A percentile compares a stretch with the other conserved stretches of the same genome.
phyloP scores from a whole-genome alignment of 192 early-diverging fungal genomes.

The Pilobolus umbonatus region DNA sequence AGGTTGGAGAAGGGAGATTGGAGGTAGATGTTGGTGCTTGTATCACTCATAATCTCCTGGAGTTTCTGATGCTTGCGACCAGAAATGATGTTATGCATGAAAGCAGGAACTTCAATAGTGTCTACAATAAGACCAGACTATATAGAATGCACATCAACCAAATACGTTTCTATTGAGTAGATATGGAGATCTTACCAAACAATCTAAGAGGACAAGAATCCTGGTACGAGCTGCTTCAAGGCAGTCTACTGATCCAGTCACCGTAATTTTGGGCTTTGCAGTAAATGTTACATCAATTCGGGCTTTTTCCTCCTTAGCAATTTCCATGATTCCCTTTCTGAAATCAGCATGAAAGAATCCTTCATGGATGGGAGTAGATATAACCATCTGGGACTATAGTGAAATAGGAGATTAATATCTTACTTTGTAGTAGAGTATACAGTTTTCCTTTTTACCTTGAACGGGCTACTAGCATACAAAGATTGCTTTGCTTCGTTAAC shows the following conservation, averaged over 20 bases:
- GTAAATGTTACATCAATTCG: constrained; percentile 3
- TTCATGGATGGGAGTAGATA: neutral
- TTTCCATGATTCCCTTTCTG: neutral
- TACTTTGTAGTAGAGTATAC: too few species aligned
- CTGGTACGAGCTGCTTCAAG: constrained; percentile 18
- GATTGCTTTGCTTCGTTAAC: neutral
- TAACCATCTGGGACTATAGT: neutral
- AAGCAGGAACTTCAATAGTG: constrained; percentile 19
- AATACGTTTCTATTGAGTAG: neutral
- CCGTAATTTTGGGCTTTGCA: constrained; percentile 5
- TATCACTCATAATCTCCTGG: constrained; percentile 28
- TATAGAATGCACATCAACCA: neutral
- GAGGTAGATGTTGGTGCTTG: constrained; percentile 66
- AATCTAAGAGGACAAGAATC: constrained; percentile 27
- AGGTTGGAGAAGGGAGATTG: constrained; percentile 51
- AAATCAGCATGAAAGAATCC: constrained; percentile 4
- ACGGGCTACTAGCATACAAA: neutral
- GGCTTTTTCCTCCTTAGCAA: neutral
- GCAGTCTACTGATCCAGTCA: constrained; percentile 16
- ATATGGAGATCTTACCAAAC: constrained; percentile 16
- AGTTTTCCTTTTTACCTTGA: neutral
- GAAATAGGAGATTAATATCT: too few species aligned
- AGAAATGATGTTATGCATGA: constrained; percentile 23
- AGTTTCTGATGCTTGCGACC: constrained; percentile 21
- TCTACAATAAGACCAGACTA: constrained; percentile 19